Evolutionary conservation across 192 early-diverging fungal species (phyloP).

Genomic region (Geranomyces variabilis): DNA sequence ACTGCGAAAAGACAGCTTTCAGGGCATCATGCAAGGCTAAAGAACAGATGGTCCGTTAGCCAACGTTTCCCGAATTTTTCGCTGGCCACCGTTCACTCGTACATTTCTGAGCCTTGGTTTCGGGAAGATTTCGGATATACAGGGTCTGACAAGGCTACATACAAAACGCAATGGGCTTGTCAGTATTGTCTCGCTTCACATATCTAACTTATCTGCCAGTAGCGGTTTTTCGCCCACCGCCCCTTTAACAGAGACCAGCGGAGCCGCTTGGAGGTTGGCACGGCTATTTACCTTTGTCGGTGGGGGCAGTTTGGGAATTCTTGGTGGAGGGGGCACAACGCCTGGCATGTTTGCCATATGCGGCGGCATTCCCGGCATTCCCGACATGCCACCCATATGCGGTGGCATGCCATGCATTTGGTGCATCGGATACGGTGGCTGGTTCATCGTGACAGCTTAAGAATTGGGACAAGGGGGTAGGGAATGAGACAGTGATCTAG

Average conservation of each 20-base stretch:
- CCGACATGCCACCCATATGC: slow-evolving; percentile 7
- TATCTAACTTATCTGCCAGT: too few species aligned
- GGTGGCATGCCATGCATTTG: neutral
- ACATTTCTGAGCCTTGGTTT: slow-evolving; percentile 74
- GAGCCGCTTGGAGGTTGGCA: neutral
- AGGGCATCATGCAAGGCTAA: slow-evolving; percentile 75
- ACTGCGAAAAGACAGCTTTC: slow-evolving; percentile 77
- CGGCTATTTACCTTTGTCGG: slow-evolving; percentile 27
- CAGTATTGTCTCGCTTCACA: too few species aligned
- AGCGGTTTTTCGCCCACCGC: too few species aligned
- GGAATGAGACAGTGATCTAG: too few species aligned
- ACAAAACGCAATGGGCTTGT: neutral
- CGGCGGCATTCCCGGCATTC: slow-evolving; percentile 22
- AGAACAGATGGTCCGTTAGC: neutral
- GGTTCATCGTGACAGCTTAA: too few species aligned
- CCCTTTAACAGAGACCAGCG: neutral
- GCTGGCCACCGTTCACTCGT: slow-evolving; percentile 9
- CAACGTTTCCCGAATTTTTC: neutral
- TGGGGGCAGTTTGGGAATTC: slow-evolving; percentile 31
- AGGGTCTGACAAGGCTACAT: slow-evolving; percentile 79
- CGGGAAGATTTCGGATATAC: slow-evolving; percentile 78
- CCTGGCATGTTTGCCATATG: slow-evolving; percentile 27
- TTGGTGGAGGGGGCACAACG: slow-evolving; percentile 29
- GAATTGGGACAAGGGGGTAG: too few species aligned
- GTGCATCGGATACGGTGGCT: slow-evolving; percentile 7